Conservation (phyloP, 768 basidiomycete genomes). For the Suillus paluster region DNA sequence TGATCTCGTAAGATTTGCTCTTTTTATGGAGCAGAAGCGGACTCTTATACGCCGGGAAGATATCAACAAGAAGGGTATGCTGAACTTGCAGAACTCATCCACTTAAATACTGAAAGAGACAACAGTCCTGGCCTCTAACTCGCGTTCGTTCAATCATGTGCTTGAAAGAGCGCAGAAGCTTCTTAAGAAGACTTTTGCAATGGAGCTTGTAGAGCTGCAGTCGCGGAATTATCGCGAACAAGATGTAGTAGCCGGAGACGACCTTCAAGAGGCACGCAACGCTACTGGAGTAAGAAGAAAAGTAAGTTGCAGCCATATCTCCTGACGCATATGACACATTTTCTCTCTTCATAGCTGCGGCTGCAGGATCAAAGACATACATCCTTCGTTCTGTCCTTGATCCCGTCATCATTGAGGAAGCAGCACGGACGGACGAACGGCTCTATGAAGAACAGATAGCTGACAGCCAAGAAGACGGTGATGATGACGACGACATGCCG, state of each 20-base stretch:
- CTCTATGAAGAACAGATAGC: slow-evolving; percentile 53
- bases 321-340: slow-evolving; percentile 1
- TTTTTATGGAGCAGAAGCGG: slow-evolving; percentile 80
- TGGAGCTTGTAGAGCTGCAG: slow-evolving; percentile 84
- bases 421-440: slow-evolving; percentile 52
- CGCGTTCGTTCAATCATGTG: slow-evolving; percentile 68
- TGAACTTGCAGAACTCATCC: background rate
- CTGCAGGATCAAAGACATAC: slow-evolving; percentile 75
- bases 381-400: slow-evolving; percentile 81
- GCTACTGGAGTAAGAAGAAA: slow-evolving; percentile 71
- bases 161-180: slow-evolving; percentile 66
- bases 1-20: slow-evolving; percentile 77
- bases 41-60: slow-evolving; percentile 77
- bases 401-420: slow-evolving; percentile 60
- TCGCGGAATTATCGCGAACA: slow-evolving; percentile 53
- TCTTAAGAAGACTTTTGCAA: slow-evolving; percentile 70
- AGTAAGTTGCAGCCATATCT: slow-evolving; percentile 38
- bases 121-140: slow-evolving; percentile 50
- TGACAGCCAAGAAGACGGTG: slow-evolving; percentile 51
- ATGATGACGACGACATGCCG: slow-evolving; percentile 52
- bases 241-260: slow-evolving; percentile 40
- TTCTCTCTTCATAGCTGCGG: slow-evolving; percentile 42
- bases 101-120: slow-evolving; percentile 15
- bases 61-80: slow-evolving; percentile 78
- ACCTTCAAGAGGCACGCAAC: slow-evolving; percentile 49